Conservation (phyloP, 768 basidiomycete species). For the Leucocoprinus birnbaumii region DNA sequence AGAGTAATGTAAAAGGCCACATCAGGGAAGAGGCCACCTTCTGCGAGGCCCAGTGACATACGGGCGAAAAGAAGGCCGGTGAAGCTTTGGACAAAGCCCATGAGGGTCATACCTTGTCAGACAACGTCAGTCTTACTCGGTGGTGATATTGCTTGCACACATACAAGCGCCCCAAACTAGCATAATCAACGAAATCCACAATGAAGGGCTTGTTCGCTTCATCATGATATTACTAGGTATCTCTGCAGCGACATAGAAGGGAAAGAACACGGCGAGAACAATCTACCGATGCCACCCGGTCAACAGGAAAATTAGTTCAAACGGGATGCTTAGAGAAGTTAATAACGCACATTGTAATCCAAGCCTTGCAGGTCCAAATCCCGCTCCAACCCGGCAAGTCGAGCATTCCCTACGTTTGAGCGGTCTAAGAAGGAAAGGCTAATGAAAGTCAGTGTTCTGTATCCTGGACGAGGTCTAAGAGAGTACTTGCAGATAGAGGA, state of each 20-base stretch:
- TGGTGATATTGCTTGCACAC: slow-evolving; percentile 2
- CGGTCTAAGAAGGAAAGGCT: slow-evolving; percentile 31
- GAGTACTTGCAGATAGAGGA: too few relatives aligned
- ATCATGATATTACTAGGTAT: slow-evolving; percentile 32
- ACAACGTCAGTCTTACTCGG: neutral
- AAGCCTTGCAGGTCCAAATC: slow-evolving; percentile 24
- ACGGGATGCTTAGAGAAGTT: neutral
- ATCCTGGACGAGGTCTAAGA: too few relatives aligned
- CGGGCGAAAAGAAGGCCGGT: slow-evolving; percentile 22
- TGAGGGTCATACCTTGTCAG: slow-evolving; percentile 24
- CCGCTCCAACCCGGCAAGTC: slow-evolving; percentile 23
- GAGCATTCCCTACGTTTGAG: slow-evolving; percentile 29
- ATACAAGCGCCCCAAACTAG: slow-evolving; percentile 27
- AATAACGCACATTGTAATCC: slow-evolving; percentile 23
- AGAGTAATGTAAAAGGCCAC: slow-evolving; percentile 29
- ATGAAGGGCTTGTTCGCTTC: slow-evolving; percentile 29
- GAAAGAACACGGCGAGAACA: slow-evolving; percentile 29
- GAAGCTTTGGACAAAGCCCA: slow-evolving; percentile 26
- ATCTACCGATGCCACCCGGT: slow-evolving; percentile 13
- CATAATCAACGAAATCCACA: slow-evolving; percentile 31
- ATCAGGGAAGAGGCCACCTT: slow-evolving; percentile 29
- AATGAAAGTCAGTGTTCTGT: neutral
- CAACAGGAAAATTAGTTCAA: neutral
- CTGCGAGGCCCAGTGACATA: slow-evolving; percentile 25
- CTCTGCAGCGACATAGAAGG: slow-evolving; percentile 28